Evolutionary conservation across 768 basidiomycete species (phyloP), one percentile per base, ranked within the genome.

Genomic region (Hygrophoropsis aurantiaca): DNA sequence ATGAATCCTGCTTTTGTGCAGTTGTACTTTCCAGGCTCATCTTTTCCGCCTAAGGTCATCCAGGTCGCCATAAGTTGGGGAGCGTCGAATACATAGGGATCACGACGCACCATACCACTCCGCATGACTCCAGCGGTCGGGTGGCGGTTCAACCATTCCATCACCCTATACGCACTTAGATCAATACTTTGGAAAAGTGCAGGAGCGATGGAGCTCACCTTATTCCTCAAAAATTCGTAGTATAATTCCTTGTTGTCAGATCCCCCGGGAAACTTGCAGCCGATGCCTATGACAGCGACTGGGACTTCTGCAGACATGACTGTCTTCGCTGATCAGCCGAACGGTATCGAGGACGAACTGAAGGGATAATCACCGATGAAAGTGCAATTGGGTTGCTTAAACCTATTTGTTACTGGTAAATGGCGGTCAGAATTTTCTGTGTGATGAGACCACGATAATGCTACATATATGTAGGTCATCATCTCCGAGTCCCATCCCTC

Each of bases 201-300:
- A 15, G 21, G 27, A 7, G 13, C 13, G 13, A 30, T 30, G 6
- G 27, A 30, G 27, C 27, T 30, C 13, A 61, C 64, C 56, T 65
- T 64, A 26, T 58, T 64, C 43, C 63, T 53, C 8, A 64, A 40
- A 47, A 64, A 65, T 30, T 65, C 59, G 23, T 66, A 64, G 30
- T 59, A 65, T 11, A 66, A 26, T 9, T 61, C 54, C 26, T 64
- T 61, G 42, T 62, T 64, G 19, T 65, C 63, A 16, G 64, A 65
- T 40, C 59, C 61, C 36, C 61, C 61, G 36, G 63, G 62, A 33
- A 65, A 66, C 50, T 59, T 64, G 43, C 64, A 66, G 16, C 63
- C 63, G 24, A 65, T 66, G 20, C 63, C 64, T 32, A 65, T 59
- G 35, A 66, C 34, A 13, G 63, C 64, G 42, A 58, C 59, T 5